These are phyloP conservation scores for Diplodia seriata DNA, from an alignment of 2,329 filamentous ascomycete species.

Conservation along the genomic window DNA sequence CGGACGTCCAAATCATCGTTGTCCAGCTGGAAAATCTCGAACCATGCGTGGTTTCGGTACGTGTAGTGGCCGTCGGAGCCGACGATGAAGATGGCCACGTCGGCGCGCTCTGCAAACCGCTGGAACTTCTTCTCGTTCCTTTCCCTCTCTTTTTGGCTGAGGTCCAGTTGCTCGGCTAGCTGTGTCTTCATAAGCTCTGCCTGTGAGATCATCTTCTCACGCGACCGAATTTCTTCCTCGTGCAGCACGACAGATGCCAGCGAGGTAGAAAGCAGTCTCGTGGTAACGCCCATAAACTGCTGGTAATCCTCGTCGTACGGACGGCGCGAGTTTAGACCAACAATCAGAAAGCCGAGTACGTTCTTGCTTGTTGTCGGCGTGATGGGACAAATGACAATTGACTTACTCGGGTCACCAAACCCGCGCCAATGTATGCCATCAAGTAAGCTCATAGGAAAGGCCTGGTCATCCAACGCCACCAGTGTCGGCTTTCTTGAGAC, in stretches of 20 bases:
- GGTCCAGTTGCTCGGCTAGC: constrained; percentile 40
- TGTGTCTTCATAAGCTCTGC: constrained; percentile 46
- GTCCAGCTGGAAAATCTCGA: constrained; percentile 43
- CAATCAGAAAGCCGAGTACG: constrained; percentile 49
- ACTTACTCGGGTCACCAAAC: constrained; percentile 46
- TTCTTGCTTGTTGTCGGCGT: constrained; percentile 45
- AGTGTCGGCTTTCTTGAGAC: constrained; percentile 41
- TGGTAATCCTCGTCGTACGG: constrained; percentile 50
- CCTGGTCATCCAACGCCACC: constrained; percentile 42
- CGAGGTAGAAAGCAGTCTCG: constrained; percentile 48
- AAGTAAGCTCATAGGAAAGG: constrained; percentile 40
- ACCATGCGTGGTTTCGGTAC: constrained; percentile 52
- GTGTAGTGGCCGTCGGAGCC: constrained; percentile 45
- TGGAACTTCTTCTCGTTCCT: constrained; percentile 48
- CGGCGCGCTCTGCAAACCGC: constrained; percentile 49
- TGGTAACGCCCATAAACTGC: constrained; percentile 46
- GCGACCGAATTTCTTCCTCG: constrained; percentile 47
- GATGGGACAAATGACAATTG: constrained; percentile 47
- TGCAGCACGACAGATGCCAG: constrained; percentile 51
- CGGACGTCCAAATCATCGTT: constrained; percentile 36
- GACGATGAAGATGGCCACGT: constrained; percentile 52
- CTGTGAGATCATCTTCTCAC: constrained; percentile 44
- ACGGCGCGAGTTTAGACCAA: constrained; percentile 49
- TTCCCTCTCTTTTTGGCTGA: constrained; percentile 42
- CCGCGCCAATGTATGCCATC: constrained; percentile 43